Base-by-base conservation (phyloP, 495 filamentous ascomycete genomes). In the Copromyces sp. region DNA sequence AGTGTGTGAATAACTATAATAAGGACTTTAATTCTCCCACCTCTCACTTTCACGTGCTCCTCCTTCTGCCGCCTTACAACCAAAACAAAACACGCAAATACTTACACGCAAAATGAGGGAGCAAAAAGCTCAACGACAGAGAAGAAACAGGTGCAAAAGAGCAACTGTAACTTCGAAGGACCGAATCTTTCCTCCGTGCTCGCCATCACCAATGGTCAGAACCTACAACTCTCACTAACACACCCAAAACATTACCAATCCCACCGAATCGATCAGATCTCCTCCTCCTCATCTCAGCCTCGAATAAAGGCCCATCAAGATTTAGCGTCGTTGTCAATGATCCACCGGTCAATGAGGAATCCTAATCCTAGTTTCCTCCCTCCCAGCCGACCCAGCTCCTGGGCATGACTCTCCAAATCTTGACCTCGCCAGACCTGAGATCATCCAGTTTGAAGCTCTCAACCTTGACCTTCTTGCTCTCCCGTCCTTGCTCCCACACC, bases 361-460 rank as follows among this genome's bases (percentile, higher is more conserved):
- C 29, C 53, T 61, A 61, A 61, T 61, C 53, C 53, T 61, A 61
- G 53, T 72, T 70, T 20, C 41, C 40, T 47, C 74, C 73, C 72
- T 89, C 90, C 95, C 94, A 98, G 40, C 95, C 93, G 65, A 98
- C 90, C 94, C 95, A 98, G 74, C 86, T 90, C 74, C 93, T 88
- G 14, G 92, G 92, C 89, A 98, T 95, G 41, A 97, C 93, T 72
- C 95, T 89, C 95, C 95, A 99, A 73, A 98, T 94, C 84, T 96
- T 97, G 75, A 97, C 93, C 84, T 99, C 95, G 12, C 95, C 95
- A 81, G 91, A 94, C 79, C 92, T 86, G 77, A 99, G 78, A 83
- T 99, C 95, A 44, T 93, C 94, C 69, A 99, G 85, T 83, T 94
- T 94, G 80, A 92, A 98, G 80, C 93, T 94, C 84, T 98, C 95